Conservation (phyloP, 192 early-diverging fungal genomes). For the Podila epigama region DNA sequence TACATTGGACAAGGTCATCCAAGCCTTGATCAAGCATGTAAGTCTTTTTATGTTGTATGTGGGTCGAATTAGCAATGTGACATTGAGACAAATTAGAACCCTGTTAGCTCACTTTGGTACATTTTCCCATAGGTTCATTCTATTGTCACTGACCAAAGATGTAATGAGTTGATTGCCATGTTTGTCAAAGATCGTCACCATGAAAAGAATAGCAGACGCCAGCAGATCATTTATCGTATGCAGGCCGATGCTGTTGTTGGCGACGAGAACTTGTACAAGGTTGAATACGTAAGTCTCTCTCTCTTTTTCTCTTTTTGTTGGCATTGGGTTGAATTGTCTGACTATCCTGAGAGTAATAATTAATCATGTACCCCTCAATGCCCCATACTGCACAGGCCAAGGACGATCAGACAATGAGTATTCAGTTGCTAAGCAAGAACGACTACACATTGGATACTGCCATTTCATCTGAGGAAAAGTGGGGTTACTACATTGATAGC, state of each 20-base stretch:
- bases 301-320: background rate
- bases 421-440: constrained; percentile 90
- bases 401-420: constrained; percentile 70
- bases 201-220: constrained; percentile 63
- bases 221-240: constrained; percentile 76
- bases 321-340: no score
- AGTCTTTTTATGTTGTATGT: no score
- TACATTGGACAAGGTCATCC: constrained; percentile 89
- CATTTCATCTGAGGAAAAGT: constrained; percentile 89
- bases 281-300: constrained; percentile 74
- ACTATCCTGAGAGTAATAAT: background rate
- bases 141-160: constrained; percentile 72
- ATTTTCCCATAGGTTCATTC: constrained; percentile 54
- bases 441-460: constrained; percentile 84
- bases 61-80: no score
- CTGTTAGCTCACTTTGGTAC: no score
- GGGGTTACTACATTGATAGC: constrained; percentile 94
- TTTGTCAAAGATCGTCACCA: constrained; percentile 65
- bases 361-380: background rate
- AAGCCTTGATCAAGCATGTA: constrained; percentile 83
- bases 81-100: no score
- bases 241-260: constrained; percentile 74
- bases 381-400: constrained; percentile 48
- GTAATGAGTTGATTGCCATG: constrained; percentile 67
- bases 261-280: constrained; percentile 81